Evolutionary conservation across 2,329 filamentous ascomycete species (phyloP).

Genomic region (Colletotrichum navitas): DNA sequence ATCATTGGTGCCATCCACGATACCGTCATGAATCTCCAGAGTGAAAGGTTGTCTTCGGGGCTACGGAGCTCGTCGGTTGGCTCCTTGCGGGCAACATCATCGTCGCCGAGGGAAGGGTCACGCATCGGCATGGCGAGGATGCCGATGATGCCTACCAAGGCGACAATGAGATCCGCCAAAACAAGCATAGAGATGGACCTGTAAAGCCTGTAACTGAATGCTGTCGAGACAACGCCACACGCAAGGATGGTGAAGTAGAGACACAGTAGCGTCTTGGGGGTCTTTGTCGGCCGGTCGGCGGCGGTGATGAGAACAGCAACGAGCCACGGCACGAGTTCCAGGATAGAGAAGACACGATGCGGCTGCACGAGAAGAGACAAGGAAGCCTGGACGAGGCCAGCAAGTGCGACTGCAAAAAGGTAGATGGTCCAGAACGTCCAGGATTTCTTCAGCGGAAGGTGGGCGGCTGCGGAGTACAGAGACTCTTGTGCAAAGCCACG

Average conservation of each 20-base stretch:
- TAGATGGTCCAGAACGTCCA: slow-evolving; percentile 57
- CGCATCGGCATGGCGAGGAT: slow-evolving; percentile 77
- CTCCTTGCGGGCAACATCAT: slow-evolving; percentile 70
- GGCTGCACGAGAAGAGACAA: slow-evolving; percentile 49
- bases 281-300: slow-evolving; percentile 55
- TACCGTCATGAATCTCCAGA: slow-evolving; percentile 88
- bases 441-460: slow-evolving; percentile 42
- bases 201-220: slow-evolving; percentile 41
- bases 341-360: slow-evolving; percentile 45
- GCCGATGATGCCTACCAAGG: slow-evolving; percentile 46
- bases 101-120: slow-evolving; percentile 64
- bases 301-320: slow-evolving; percentile 53
- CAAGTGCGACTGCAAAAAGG: slow-evolving; percentile 50
- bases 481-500: slow-evolving; percentile 59
- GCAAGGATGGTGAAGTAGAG: slow-evolving; percentile 54
- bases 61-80: slow-evolving; percentile 73
- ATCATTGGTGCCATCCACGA: slow-evolving; percentile 87
- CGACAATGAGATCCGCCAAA: slow-evolving; percentile 45
- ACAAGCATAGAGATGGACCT: slow-evolving; percentile 45
- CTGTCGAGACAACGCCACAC: slow-evolving; percentile 50
- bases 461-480: slow-evolving; percentile 39
- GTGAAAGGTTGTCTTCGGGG: slow-evolving; percentile 81
- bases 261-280: slow-evolving; percentile 56
- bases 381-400: slow-evolving; percentile 53
- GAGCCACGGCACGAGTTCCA: slow-evolving; percentile 57